Conservation (phyloP, 352 stramenopile species). For the Thalassiosira livingstoniorum region DNA sequence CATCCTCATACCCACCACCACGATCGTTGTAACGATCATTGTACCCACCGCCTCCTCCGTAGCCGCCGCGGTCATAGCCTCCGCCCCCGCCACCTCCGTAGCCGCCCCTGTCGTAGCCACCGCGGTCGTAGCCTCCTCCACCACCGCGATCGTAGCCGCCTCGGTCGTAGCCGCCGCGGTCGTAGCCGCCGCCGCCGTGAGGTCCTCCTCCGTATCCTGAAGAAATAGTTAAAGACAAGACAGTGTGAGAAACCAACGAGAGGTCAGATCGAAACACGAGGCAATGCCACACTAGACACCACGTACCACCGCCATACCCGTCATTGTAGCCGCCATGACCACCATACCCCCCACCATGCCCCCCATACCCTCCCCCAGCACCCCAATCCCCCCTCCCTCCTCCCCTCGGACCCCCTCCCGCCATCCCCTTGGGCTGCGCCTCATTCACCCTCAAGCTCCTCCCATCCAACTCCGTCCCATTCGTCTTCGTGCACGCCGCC, state of each 20-base stretch:
- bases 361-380: constrained; percentile 9
- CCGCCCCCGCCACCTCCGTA: constrained; percentile 50
- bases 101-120: not conserved
- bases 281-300: not conserved
- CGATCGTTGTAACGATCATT: not conserved
- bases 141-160: constrained; percentile 28
- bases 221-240: constrained; percentile 7
- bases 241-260: not conserved
- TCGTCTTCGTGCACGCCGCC: constrained; percentile 74
- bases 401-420: constrained; percentile 50
- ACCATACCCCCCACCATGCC: constrained; percentile 18
- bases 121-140: constrained; percentile 44
- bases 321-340: constrained; percentile 7
- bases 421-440: constrained; percentile 79
- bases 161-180: constrained; percentile 1
- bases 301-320: constrained; percentile 10
- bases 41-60: no score
- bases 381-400: constrained; percentile 31
- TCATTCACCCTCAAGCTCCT: constrained; percentile 83
- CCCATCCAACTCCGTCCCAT: constrained; percentile 83
- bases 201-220: constrained; percentile 36
- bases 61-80: constrained; percentile 40
- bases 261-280: not conserved
- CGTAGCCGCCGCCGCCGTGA: constrained; percentile 26
- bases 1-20: constrained; percentile 58